Conservation (phyloP, 75 land plant genomes). For the Chamaecyparis obtusa region DNA sequence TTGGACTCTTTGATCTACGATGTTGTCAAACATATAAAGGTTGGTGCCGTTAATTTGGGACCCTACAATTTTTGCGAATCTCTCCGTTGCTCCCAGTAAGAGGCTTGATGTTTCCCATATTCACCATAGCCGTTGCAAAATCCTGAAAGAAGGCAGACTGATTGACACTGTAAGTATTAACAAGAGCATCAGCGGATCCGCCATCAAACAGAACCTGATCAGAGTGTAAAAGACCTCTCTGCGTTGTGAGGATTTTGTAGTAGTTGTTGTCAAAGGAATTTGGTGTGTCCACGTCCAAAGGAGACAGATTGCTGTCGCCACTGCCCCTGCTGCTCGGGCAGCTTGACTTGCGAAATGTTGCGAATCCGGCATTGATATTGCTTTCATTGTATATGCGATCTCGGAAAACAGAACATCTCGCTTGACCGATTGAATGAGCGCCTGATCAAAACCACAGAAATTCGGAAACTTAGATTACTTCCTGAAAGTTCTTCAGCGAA, state of each 20-base stretch:
- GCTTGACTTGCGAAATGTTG: constrained; percentile 8
- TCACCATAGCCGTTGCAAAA: constrained; percentile 7
- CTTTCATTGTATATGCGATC: constrained; percentile 24
- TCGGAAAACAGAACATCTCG: constrained; percentile 19
- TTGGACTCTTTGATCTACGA: too few species aligned
- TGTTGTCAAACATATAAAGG: too few species aligned
- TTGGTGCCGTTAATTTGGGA: too few species aligned
- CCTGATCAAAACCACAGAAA: constrained; percentile 12
- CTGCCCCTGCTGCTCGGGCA: constrained; percentile 26
- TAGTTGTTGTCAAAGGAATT: background rate
- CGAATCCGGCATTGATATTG: constrained; percentile 22
- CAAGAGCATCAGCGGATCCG: background rate
- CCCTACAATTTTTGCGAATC: background rate
- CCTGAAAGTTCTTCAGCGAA: too few species aligned
- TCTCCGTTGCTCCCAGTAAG: background rate
- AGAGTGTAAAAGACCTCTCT: constrained; percentile 1
- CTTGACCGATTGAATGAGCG: constrained; percentile 38
- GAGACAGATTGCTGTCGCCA: constrained; percentile 19
- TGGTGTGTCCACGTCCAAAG: background rate
- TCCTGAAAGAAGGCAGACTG: background rate
- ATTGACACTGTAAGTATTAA: background rate
- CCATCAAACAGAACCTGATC: background rate
- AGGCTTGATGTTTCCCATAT: constrained; percentile 6
- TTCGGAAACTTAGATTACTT: too few species aligned
- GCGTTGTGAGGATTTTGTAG: background rate